Evolutionary conservation across 306 rosid species (phyloP).

Genomic region (Lithocarpus polystachyus): DNA sequence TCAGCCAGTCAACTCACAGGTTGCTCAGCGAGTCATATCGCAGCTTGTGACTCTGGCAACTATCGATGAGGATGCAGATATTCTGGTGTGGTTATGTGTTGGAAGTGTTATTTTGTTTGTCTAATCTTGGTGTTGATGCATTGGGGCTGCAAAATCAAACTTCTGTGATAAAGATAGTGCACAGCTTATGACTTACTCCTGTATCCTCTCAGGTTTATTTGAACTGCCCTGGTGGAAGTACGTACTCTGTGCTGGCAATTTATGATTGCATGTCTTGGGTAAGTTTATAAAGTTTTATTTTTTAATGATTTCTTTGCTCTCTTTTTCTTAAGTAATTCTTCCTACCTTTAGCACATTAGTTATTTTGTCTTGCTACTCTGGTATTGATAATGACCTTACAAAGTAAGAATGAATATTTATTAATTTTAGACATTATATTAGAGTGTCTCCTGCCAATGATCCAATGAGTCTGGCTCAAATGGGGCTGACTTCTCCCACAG

Average conservation of each 20-base stretch:
- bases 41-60: constrained; percentile 95
- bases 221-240: constrained; percentile 97
- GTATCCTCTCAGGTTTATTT: constrained; percentile 65
- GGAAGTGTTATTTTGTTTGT: constrained; percentile 2
- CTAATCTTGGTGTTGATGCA: constrained; percentile 1
- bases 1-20: constrained; percentile 79
- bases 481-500: too few relatives aligned
- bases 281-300: constrained; percentile 21
- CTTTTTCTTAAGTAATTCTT: not conserved
- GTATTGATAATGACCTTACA: not conserved
- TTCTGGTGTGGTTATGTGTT: constrained; percentile 55
- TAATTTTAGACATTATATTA: not conserved
- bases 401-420: not conserved
- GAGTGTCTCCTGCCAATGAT: too few relatives aligned
- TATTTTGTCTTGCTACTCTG: not conserved
- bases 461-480: too few relatives aligned
- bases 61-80: constrained; percentile 73
- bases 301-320: not conserved
- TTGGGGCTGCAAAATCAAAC: not conserved
- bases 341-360: not conserved
- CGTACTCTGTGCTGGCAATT: constrained; percentile 85
- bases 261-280: constrained; percentile 99
- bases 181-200: not conserved
- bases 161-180: not conserved
- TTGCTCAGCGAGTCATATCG: constrained; percentile 95